These are phyloP conservation scores for Ophiostoma ips DNA, from an alignment of 2,329 filamentous ascomycete genomes.

Conservation along the genomic window DNA sequence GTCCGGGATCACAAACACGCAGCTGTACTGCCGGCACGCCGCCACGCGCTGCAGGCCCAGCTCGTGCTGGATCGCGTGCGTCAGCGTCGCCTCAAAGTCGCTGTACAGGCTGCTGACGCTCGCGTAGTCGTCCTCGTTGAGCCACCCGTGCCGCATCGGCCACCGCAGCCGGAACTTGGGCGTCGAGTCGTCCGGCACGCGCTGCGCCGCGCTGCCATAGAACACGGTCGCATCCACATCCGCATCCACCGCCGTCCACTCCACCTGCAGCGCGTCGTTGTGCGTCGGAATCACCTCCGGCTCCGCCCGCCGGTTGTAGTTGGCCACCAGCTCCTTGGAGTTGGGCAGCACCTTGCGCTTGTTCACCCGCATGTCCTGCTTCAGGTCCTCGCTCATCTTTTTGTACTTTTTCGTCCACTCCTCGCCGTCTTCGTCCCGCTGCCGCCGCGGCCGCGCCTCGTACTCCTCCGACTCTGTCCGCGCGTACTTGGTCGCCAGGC, in stretches of 20 bases:
- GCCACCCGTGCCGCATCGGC: constrained; percentile 74
- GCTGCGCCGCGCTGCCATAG: constrained; percentile 66
- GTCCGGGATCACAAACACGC: constrained; percentile 93
- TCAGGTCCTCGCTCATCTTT: constrained; percentile 74
- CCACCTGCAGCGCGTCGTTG: constrained; percentile 84
- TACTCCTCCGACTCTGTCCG: constrained; percentile 74
- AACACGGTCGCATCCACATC: constrained; percentile 50
- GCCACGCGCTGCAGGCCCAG: constrained; percentile 63
- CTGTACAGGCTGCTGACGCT: constrained; percentile 69
- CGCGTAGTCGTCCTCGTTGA: constrained; percentile 80
- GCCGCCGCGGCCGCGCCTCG: constrained; percentile 61
- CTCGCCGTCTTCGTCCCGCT: constrained; percentile 59
- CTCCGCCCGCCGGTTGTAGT: constrained; percentile 76
- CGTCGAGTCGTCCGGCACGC: constrained; percentile 77
- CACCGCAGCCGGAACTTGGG: constrained; percentile 88
- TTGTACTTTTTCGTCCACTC: constrained; percentile 65
- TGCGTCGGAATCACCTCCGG: constrained; percentile 84
- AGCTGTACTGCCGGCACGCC: constrained; percentile 82
- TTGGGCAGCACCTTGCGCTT: constrained; percentile 95
- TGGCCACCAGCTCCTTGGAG: constrained; percentile 87
- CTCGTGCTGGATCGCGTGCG: constrained; percentile 76
- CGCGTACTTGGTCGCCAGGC: constrained; percentile 65
- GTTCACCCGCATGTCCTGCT: constrained; percentile 79
- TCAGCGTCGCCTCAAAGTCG: constrained; percentile 76
- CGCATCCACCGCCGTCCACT: constrained; percentile 53